Percentiles rank a stretch among this genome's conserved stretches.
Conservation (phyloP, 2,329 filamentous ascomycete species). For the Thielaviopsis punctulata region DNA sequence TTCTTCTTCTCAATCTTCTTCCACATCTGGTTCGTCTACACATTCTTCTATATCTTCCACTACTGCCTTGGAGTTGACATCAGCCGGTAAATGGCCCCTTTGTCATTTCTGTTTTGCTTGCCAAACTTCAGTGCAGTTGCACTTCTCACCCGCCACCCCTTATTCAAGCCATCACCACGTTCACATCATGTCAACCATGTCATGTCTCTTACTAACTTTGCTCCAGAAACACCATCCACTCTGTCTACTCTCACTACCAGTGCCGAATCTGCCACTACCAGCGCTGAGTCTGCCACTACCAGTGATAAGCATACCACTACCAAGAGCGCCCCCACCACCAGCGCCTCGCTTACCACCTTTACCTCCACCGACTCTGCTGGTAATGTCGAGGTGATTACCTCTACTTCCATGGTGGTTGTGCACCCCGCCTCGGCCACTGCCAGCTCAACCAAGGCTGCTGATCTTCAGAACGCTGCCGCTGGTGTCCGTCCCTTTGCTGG, state of each 20-base stretch:
- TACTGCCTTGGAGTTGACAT: neutral
- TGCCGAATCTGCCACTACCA: conserved; percentile 18
- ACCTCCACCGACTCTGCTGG: conserved; percentile 31
- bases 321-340: conserved; percentile 17
- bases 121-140: neutral
- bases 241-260: conserved; percentile 20
- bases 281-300: conserved; percentile 21
- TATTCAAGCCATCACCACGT: neutral
- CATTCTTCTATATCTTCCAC: conserved; percentile 12
- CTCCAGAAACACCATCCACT: conserved; percentile 12
- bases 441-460: conserved; percentile 17
- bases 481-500: conserved; percentile 13
- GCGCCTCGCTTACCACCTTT: conserved; percentile 21
- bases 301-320: conserved; percentile 18
- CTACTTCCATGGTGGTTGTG: conserved; percentile 32
- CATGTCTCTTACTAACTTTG: neutral
- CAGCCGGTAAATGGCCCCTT: neutral
- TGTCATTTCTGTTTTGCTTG: neutral
- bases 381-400: conserved; percentile 27
- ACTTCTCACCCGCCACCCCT: neutral
- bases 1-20: conserved; percentile 17
- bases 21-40: conserved; percentile 14
- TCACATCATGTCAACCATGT: neutral
- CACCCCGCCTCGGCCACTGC: conserved; percentile 16
- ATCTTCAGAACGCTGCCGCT: conserved; percentile 22